phyloP scores from a whole-genome alignment of 345 rosid species.

The Gossypium mustelinum region DNA sequence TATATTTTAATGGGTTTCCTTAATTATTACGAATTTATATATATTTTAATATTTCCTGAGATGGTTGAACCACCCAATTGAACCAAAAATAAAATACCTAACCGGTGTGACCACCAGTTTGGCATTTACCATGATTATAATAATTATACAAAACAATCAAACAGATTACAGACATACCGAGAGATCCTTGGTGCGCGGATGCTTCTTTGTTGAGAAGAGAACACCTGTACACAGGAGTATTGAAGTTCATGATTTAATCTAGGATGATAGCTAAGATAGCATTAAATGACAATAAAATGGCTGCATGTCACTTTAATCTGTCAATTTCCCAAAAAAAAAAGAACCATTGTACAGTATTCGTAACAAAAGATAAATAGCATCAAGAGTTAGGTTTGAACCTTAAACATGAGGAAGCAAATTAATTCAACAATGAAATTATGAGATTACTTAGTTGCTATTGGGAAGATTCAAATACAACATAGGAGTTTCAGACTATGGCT shows the following conservation, averaged over 20 bases:
- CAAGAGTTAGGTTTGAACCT: background rate
- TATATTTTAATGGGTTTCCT: no score
- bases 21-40: no score
- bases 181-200: constrained; percentile 67
- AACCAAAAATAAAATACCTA: background rate
- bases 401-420: background rate
- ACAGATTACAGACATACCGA: constrained; percentile 38
- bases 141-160: constrained; percentile 1
- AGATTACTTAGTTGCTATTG: background rate
- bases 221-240: constrained; percentile 38
- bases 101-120: background rate
- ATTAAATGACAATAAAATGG: background rate
- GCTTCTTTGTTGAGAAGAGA: constrained; percentile 77
- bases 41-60: background rate
- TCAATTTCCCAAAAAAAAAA: no score
- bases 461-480: background rate
- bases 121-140: background rate
- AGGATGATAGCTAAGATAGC: background rate
- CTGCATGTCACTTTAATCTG: background rate
- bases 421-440: background rate
- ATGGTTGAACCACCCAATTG: background rate
- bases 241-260: background rate
- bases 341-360: background rate
- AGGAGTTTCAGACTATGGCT: background rate
- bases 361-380: constrained; percentile 6